A percentile compares a stretch with the other conserved stretches of the same genome.
These are phyloP conservation scores for Aspergillus mulundensis DNA, from an alignment of 495 filamentous ascomycete genomes.

Conservation along the genomic window DNA sequence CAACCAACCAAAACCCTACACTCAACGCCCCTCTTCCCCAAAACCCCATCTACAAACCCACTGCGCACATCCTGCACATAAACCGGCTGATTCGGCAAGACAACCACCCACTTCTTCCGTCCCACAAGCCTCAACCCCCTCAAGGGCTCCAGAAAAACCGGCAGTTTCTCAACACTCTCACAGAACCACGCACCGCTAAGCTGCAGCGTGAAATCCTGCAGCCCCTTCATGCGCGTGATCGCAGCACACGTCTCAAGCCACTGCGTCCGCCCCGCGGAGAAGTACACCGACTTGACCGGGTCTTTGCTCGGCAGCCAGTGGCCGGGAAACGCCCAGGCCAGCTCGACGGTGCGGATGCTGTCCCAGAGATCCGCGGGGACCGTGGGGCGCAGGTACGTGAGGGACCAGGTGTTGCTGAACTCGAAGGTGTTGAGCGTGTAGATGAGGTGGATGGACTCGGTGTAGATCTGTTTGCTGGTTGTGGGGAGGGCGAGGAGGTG, in stretches of 20 bases:
- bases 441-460: constrained; percentile 37
- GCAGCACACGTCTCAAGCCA: constrained; percentile 41
- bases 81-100: constrained; percentile 37
- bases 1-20: constrained; percentile 12
- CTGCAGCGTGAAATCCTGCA: constrained; percentile 36
- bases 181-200: constrained; percentile 40
- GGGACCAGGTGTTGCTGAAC: constrained; percentile 47
- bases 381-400: constrained; percentile 41
- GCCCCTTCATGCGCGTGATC: constrained; percentile 21
- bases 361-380: constrained; percentile 31
- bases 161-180: constrained; percentile 40
- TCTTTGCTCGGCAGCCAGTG: constrained; percentile 47
- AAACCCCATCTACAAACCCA: constrained; percentile 25
- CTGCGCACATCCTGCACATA: constrained; percentile 32
- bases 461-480: constrained; percentile 31
- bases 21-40: constrained; percentile 29
- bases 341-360: constrained; percentile 34
- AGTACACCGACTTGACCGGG: constrained; percentile 41
- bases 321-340: constrained; percentile 45
- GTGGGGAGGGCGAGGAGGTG: constrained; percentile 22
- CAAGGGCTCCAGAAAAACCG: constrained; percentile 40
- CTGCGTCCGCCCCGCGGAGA: constrained; percentile 38
- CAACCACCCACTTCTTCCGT: constrained; percentile 27
- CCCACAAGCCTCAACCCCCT: constrained; percentile 23
- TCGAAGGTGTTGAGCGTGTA: constrained; percentile 40